Evolutionary conservation across 2,329 filamentous ascomycete species (phyloP).

Genomic region (Talaromyces amestolkiae): DNA sequence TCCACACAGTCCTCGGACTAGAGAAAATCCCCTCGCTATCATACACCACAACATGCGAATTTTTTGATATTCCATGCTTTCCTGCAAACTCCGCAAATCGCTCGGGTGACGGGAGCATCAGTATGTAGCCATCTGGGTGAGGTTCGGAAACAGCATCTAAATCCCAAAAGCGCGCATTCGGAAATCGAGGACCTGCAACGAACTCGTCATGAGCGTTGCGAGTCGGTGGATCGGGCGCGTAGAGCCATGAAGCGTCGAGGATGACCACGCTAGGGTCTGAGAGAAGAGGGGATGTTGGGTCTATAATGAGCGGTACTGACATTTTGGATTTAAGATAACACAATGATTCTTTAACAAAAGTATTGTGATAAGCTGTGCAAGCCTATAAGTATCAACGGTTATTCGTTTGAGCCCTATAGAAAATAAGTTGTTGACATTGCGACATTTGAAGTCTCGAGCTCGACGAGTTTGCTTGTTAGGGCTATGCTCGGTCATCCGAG

Average conservation of each 20-base stretch:
- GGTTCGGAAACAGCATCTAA: conserved; percentile 1
- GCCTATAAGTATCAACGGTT: too few species aligned
- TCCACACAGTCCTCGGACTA: background rate
- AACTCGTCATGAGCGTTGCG: conserved; percentile 3
- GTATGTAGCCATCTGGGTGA: background rate
- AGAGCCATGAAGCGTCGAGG: conserved; percentile 5
- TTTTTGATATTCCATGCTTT: background rate
- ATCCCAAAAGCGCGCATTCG: conserved; percentile 7
- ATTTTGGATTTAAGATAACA: background rate
- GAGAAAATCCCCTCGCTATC: conserved; percentile 6
- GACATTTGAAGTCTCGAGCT: background rate
- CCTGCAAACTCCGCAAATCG: background rate
- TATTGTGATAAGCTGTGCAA: too few species aligned
- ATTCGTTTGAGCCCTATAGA: too few species aligned
- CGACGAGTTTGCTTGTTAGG: background rate
- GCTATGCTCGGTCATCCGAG: conserved; percentile 3
- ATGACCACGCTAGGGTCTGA: background rate
- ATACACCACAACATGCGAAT: conserved; percentile 1
- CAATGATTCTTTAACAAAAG: too few species aligned
- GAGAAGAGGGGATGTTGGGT: conserved; percentile 3
- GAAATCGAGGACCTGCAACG: background rate
- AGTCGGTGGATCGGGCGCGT: background rate
- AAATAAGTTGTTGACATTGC: too few species aligned
- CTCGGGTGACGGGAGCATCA: conserved; percentile 8
- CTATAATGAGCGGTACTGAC: conserved; percentile 7